Evolutionary conservation across 257 asterid species (phyloP).

Genomic region (Salvia rosmarinus): DNA sequence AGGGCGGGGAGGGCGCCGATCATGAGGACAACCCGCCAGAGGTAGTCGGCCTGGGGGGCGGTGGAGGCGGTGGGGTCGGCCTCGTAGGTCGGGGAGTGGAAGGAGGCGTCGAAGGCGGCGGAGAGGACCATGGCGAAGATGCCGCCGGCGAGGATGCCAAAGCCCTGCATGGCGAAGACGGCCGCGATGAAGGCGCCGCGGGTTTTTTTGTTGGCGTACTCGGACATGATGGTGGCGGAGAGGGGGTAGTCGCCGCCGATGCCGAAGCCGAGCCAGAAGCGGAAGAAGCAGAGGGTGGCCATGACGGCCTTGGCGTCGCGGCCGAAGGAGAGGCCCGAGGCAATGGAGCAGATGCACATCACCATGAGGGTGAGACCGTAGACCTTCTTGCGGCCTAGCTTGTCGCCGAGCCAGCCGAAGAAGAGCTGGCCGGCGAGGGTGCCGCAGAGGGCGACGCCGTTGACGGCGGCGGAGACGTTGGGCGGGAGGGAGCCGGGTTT

Average conservation of each 20-base stretch:
- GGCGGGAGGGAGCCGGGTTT: slow-evolving; percentile 58
- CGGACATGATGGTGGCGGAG: slow-evolving; percentile 61
- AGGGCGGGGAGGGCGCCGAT: slow-evolving; percentile 49
- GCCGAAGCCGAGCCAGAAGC: slow-evolving; percentile 59
- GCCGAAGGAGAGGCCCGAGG: slow-evolving; percentile 54
- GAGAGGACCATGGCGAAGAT: slow-evolving; percentile 45
- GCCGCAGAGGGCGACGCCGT: slow-evolving; percentile 53
- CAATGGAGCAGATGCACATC: slow-evolving; percentile 50
- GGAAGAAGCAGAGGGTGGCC: slow-evolving; percentile 56
- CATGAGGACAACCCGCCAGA: slow-evolving; percentile 53
- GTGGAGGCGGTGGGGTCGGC: slow-evolving; percentile 44
- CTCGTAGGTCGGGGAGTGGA: slow-evolving; percentile 38
- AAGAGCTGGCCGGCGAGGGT: slow-evolving; percentile 40
- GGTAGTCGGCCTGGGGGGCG: slow-evolving; percentile 46
- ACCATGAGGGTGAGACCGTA: slow-evolving; percentile 47
- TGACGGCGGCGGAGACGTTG: slow-evolving; percentile 52
- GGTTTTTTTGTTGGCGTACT: slow-evolving; percentile 49
- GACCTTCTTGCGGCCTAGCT: slow-evolving; percentile 48
- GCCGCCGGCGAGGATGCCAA: slow-evolving; percentile 52
- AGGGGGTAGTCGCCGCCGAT: slow-evolving; percentile 61
- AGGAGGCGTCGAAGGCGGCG: slow-evolving; percentile 31
- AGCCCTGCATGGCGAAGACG: slow-evolving; percentile 58
- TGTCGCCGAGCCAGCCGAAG: slow-evolving; percentile 53
- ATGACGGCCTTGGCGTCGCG: slow-evolving; percentile 40
- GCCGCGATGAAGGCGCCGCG: slow-evolving; percentile 58